These are phyloP conservation scores for Rhizoclosmatium globosum DNA, from an alignment of 192 early-diverging fungal genomes.

Conservation along the genomic window DNA sequence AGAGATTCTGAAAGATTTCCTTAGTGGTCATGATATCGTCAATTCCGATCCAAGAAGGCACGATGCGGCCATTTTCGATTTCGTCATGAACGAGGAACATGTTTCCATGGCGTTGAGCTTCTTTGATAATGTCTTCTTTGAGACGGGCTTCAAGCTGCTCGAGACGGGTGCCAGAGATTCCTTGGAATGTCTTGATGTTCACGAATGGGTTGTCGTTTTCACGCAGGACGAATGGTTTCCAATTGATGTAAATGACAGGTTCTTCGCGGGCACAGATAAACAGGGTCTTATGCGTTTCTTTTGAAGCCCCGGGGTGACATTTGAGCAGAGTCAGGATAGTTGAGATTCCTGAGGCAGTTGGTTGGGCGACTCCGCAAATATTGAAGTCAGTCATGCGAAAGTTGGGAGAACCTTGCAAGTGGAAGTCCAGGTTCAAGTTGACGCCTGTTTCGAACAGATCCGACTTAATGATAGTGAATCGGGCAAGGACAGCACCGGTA, in stretches of 20 bases:
- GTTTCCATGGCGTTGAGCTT: constrained; percentile 52
- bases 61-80: constrained; percentile 49
- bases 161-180: constrained; percentile 63
- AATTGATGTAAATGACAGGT: constrained; percentile 65
- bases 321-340: constrained; percentile 64
- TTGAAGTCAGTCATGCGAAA: constrained; percentile 68
- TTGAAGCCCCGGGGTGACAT: constrained; percentile 49
- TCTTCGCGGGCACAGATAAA: constrained; percentile 60
- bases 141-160: constrained; percentile 67
- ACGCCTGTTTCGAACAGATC: constrained; percentile 61
- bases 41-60: constrained; percentile 67
- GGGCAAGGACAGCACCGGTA: constrained; percentile 59
- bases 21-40: constrained; percentile 62
- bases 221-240: constrained; percentile 67
- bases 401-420: constrained; percentile 72
- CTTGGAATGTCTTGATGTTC: constrained; percentile 61
- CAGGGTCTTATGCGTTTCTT: neutral
- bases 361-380: constrained; percentile 71
- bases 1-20: constrained; percentile 63
- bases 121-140: constrained; percentile 65
- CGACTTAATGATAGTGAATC: constrained; percentile 64
- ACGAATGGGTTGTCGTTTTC: constrained; percentile 60
- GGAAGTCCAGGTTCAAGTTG: constrained; percentile 60
- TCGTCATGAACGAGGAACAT: constrained; percentile 73
- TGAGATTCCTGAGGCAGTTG: constrained; percentile 62